phyloP scores from a whole-genome alignment of 257 asterid genomes.

The Scutellaria baicalensis region DNA sequence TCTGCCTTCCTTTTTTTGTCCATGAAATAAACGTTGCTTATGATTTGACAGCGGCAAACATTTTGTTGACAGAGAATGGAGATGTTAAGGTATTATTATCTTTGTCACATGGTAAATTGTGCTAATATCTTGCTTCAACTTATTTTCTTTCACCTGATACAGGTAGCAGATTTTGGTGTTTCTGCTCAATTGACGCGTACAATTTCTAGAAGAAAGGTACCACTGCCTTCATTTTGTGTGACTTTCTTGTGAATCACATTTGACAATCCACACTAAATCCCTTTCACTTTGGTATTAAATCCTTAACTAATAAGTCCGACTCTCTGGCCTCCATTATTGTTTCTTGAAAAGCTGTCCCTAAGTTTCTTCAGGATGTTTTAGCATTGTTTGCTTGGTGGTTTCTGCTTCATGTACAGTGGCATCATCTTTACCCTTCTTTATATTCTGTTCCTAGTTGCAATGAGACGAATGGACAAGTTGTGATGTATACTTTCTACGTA shows the following conservation, averaged over 20 bases:
- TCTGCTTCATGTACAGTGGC: not conserved
- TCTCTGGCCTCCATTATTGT: not conserved
- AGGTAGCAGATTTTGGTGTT: constrained; percentile 99
- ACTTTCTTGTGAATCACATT: constrained; percentile 1
- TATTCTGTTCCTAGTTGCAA: not conserved
- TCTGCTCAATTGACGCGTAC: constrained; percentile 97
- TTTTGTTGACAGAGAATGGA: constrained; percentile 89
- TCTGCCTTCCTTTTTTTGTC: not conserved
- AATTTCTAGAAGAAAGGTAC: constrained; percentile 95
- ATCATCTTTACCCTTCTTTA: not conserved
- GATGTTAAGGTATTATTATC: constrained; percentile 78
- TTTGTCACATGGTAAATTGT: constrained; percentile 7
- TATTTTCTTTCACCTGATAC: constrained; percentile 13
- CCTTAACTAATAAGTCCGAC: not conserved
- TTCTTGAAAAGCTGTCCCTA: not conserved
- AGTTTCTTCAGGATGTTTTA: not conserved
- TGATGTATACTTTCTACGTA: not conserved
- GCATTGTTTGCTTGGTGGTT: not conserved
- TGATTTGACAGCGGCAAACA: constrained; percentile 89
- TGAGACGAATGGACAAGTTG: not conserved
- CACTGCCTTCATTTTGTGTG: not conserved
- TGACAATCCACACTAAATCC: not conserved
- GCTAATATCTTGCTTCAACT: not conserved
- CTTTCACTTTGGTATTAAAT: not conserved
- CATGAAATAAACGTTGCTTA: constrained; percentile 1